Conservation (phyloP, 2,329 filamentous ascomycete genomes). For the Exophiala spinifera region DNA sequence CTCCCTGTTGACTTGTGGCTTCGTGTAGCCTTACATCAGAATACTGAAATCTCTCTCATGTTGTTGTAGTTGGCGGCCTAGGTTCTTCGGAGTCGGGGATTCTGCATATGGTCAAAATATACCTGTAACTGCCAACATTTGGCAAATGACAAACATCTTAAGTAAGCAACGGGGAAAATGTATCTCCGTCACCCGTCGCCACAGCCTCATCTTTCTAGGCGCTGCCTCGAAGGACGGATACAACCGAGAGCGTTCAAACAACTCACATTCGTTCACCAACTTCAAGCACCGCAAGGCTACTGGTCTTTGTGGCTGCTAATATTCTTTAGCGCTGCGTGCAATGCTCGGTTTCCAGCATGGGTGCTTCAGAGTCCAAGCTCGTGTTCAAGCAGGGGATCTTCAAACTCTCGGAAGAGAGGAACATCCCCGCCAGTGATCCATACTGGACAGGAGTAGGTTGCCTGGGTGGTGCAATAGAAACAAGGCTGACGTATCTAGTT, state of each 20-base stretch:
- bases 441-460: slow-evolving; percentile 85
- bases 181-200: too few relatives aligned
- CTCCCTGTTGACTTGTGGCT: too few relatives aligned
- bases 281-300: background rate
- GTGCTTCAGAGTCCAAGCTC: slow-evolving; percentile 96
- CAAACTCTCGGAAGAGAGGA: slow-evolving; percentile 83
- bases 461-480: background rate
- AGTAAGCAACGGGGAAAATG: too few relatives aligned
- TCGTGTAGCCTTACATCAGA: too few relatives aligned
- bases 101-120: too few relatives aligned
- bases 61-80: too few relatives aligned
- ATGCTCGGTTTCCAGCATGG: slow-evolving; percentile 59
- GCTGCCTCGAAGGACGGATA: background rate
- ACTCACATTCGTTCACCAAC: background rate
- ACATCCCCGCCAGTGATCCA: slow-evolving; percentile 80
- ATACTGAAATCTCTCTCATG: too few relatives aligned
- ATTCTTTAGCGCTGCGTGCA: slow-evolving; percentile 4
- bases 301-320: background rate
- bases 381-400: slow-evolving; percentile 99
- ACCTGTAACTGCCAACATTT: too few relatives aligned
- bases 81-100: too few relatives aligned
- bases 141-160: too few relatives aligned
- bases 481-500: slow-evolving; percentile 58
- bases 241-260: background rate
- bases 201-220: background rate